These are phyloP conservation scores for Phyllostachys edulis DNA, from an alignment of 176 grass and related monocot species.

Conservation along the genomic window DNA sequence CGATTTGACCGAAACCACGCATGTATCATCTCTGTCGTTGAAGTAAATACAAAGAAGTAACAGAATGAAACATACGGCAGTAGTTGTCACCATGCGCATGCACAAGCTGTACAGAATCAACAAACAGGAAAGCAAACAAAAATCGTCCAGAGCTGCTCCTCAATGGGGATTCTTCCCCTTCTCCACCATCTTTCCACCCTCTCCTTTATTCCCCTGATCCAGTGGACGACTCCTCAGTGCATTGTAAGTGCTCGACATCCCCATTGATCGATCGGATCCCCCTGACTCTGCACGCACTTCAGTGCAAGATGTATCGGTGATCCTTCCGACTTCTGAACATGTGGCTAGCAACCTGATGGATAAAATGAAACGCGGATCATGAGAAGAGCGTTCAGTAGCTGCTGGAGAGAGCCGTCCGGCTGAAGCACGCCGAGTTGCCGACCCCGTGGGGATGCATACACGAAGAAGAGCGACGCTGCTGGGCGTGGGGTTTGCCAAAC, in stretches of 20 bases:
- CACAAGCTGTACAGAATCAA: neutral
- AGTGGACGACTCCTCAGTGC: neutral
- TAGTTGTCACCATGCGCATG: no score
- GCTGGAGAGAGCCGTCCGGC: slow-evolving; percentile 32
- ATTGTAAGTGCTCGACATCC: no score
- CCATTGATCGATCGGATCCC: neutral
- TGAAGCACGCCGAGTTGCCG: slow-evolving; percentile 29
- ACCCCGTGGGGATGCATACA: slow-evolving; percentile 22
- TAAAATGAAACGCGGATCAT: neutral
- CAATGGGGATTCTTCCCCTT: neutral
- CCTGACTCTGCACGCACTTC: neutral
- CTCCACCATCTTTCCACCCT: no score
- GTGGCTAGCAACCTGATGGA: neutral
- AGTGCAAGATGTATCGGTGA: no score
- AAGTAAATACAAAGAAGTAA: no score
- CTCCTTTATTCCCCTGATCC: neutral
- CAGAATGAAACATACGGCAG: no score
- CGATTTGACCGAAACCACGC: no score
- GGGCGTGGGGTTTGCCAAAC: neutral
- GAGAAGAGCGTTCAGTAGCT: neutral
- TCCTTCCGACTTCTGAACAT: no score
- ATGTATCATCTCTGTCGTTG: no score
- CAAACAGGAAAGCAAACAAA: neutral
- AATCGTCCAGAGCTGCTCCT: neutral
- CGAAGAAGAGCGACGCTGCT: neutral